Base-by-base conservation (phyloP, 2,329 filamentous ascomycete genomes). In the Tolypocladium tropicale region DNA sequence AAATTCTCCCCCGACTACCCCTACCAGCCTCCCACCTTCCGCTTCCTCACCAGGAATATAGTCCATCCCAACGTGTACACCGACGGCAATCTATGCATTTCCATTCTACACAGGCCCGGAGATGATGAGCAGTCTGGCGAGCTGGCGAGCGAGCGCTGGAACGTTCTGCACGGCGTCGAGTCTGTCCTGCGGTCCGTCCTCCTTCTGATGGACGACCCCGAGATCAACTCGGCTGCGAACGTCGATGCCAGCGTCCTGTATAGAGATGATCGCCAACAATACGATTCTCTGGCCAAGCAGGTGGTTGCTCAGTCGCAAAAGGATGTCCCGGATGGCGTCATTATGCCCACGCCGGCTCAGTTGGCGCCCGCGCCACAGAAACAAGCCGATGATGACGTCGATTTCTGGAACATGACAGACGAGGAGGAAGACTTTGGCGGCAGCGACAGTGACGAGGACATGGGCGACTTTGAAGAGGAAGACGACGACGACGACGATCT, bases 51-150 rank as follows among this genome's bases (percentile, higher is more conserved):
- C 25, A 81, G 80, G 36, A 84, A 88, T 18, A 86, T 97, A 60
- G 90, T 84, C 74, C 93, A 99, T 70, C 93, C 93, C 3, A 99
- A 99, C 70, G 86, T 99, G 66, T 97, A 97, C 74, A 75, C 84
- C 6, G 89, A 96, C 70, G 93, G 93, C 64, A 86, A 86, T 62
- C 81, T 97, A 49, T 97, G 94, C 77, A 97, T 99, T 69, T 96
- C 92, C 50, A 99, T 99, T 65, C 84, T 99, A 12, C 93, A 99
- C 72, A 82, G 84, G 21, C 91, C 94, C 0, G 94, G 94, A 62
- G 90, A 96, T 59, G 93, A 97, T 68, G 83, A 88, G 63, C 93
- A 92, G 78, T 96, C 92, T 0, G 94, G 94, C 59, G 93, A 97
- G 73, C 74, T 82, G 41, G 93, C 94, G 7, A 88, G 86, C 57